Base-by-base conservation (phyloP, 2,329 filamentous ascomycete genomes). In the Nothophaeocryptopus gaeumannii region DNA sequence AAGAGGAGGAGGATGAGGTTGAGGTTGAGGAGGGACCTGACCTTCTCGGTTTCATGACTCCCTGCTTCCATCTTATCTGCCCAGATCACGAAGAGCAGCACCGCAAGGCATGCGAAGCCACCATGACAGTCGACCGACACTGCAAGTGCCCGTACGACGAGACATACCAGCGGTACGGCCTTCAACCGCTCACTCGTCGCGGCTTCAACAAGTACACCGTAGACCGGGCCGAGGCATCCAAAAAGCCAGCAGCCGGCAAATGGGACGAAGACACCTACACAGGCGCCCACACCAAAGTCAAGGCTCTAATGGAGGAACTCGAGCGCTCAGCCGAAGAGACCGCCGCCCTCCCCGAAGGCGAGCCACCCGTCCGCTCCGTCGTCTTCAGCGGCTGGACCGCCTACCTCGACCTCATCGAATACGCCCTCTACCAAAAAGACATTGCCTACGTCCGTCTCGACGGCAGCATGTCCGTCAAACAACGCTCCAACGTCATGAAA, bases 361-460 rank as follows among this genome's bases (percentile, higher is more conserved):
- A 91, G 63, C 80, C 82, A 0, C 91, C 91, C 0, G 86, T 89
- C 71, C 97, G 53, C 54, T 74, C 89, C 20, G 90, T 99, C 11
- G 84, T 99, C 5, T 97, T 97, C 70, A 96, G 90, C 0, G 85
- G 85, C n/a, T 97, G 93, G 91, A 97, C 93, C 0, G 85, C 87
- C 0, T 91, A 97, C 66, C 81, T 99, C 12, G 91, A 97, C 67
- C 80, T 99, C 14, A 95, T 99, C 59, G 84, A 93, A 65, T 78
- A 89, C 42, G 92, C 91, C 0, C 78, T 97, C 11, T 77, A 82
- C 29, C 77, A 81, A 42, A 78, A 78, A 9, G 76, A 78, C 8
- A 88, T 95, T 67, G 74, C 71, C 1, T 91, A 83, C 64, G 82
- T 83, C 4, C 87, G 93, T n/a, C 83, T 99, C 2, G 93, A 97